Evolutionary conservation across 768 basidiomycete species (phyloP).

Genomic region (Boletus edulis): DNA sequence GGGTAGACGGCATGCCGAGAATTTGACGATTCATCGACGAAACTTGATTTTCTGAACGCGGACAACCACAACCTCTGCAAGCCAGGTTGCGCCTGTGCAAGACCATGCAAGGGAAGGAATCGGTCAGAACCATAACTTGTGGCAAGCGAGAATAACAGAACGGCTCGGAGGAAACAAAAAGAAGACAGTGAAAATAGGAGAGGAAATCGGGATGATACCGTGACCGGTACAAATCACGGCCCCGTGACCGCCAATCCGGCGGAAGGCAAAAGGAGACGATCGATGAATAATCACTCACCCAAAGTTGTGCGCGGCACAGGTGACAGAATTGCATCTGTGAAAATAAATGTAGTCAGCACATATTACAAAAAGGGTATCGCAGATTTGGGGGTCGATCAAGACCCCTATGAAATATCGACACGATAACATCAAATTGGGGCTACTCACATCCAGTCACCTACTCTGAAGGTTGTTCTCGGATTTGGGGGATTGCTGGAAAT

Average conservation of each 20-base stretch:
- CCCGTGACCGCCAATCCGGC: not conserved
- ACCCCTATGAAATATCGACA: slow-evolving; percentile 12
- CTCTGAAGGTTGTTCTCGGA: slow-evolving; percentile 60
- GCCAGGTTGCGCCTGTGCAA: slow-evolving; percentile 67
- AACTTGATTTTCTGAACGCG: slow-evolving; percentile 41
- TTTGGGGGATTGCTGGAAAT: slow-evolving; percentile 73
- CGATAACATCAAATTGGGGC: slow-evolving; percentile 22
- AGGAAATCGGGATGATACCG: slow-evolving; percentile 18
- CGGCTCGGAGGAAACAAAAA: slow-evolving; percentile 6
- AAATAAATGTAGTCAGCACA: slow-evolving; percentile 2
- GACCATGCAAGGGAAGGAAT: slow-evolving; percentile 48
- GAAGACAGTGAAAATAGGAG: slow-evolving; percentile 27
- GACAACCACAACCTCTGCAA: slow-evolving; percentile 76
- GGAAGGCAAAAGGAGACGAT: slow-evolving; percentile 7
- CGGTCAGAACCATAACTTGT: slow-evolving; percentile 40
- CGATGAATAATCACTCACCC: slow-evolving; percentile 50
- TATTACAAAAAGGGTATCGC: not conserved
- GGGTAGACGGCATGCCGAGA: slow-evolving; percentile 20
- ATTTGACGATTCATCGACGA: slow-evolving; percentile 32
- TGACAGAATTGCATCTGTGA: slow-evolving; percentile 59
- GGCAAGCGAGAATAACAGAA: slow-evolving; percentile 5
- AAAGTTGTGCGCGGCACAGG: slow-evolving; percentile 83
- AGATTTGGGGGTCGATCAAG: slow-evolving; percentile 13
- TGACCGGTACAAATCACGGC: slow-evolving; percentile 18
- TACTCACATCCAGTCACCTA: slow-evolving; percentile 78